phyloP scores from a whole-genome alignment of 2,329 filamentous ascomycete species.

The Penicillium sumatraense region DNA sequence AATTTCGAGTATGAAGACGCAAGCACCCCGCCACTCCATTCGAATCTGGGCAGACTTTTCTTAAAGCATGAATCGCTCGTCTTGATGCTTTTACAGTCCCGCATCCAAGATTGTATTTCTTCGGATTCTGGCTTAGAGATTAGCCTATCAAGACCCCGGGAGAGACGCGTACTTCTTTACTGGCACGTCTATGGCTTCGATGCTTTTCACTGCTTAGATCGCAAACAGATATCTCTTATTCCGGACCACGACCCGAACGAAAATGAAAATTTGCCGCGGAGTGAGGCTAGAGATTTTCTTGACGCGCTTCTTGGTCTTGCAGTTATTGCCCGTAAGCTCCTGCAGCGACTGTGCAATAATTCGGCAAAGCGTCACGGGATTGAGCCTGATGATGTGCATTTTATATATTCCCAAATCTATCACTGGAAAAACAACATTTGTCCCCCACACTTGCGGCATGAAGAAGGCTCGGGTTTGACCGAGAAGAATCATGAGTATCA shows the following conservation, averaged over 20 bases:
- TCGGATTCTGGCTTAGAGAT: neutral
- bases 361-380: slow-evolving; percentile 2
- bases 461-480: neutral
- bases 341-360: neutral
- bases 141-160: neutral
- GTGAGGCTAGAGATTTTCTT: slow-evolving; percentile 1
- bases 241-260: neutral
- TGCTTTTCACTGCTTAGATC: slow-evolving; percentile 11
- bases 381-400: slow-evolving; percentile 6
- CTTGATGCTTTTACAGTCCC: slow-evolving; percentile 22
- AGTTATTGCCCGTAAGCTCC: slow-evolving; percentile 3
- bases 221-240: slow-evolving; percentile 8
- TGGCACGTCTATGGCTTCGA: slow-evolving; percentile 14
- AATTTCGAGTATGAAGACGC: slow-evolving; percentile 9
- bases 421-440: slow-evolving; percentile 4
- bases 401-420: slow-evolving; percentile 2
- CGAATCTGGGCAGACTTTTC: slow-evolving; percentile 23
- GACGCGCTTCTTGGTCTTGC: slow-evolving; percentile 11
- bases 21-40: neutral
- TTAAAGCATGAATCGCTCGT: slow-evolving; percentile 31
- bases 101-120: slow-evolving; percentile 2
- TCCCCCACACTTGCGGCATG: slow-evolving; percentile 5
- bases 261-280: neutral
- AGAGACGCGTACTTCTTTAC: slow-evolving; percentile 8
- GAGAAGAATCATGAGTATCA: neutral